These are phyloP conservation scores for Pichia californica DNA, from an alignment of 805 yeast genomes.

Conservation along the genomic window DNA sequence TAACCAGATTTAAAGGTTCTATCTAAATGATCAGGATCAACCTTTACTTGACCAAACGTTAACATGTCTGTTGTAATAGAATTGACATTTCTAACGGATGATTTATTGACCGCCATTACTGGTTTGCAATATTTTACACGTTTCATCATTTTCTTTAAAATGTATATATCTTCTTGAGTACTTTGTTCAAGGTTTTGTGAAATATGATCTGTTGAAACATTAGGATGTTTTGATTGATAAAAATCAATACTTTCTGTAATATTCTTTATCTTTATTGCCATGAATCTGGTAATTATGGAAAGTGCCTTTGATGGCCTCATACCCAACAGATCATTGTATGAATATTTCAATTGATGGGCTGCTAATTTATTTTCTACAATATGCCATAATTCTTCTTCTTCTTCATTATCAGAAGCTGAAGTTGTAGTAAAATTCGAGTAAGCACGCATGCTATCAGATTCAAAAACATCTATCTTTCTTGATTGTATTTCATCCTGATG, in stretches of 20 bases:
- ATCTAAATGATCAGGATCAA: background rate
- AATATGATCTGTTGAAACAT: background rate
- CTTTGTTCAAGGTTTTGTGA: background rate
- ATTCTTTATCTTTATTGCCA: conserved; percentile 5
- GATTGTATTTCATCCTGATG: background rate
- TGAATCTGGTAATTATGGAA: background rate
- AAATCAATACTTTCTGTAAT: conserved; percentile 1
- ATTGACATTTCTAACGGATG: background rate
- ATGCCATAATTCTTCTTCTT: background rate
- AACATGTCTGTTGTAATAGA: background rate
- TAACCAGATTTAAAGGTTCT: conserved; percentile 5
- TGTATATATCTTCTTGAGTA: conserved; percentile 3
- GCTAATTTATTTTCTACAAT: background rate
- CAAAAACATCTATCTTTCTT: background rate
- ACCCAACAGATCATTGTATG: background rate
- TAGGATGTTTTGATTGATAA: background rate
- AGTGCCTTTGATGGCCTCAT: conserved; percentile 10
- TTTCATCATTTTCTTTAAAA: conserved; percentile 1
- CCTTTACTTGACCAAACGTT: background rate
- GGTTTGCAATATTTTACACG: conserved; percentile 6
- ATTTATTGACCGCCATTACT: background rate
- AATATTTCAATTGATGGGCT: background rate
- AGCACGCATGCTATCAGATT: background rate
- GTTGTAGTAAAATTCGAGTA: background rate
- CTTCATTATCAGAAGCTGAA: background rate